Conservation (phyloP, 495 filamentous ascomycete species). For the Xylaria venustula region DNA sequence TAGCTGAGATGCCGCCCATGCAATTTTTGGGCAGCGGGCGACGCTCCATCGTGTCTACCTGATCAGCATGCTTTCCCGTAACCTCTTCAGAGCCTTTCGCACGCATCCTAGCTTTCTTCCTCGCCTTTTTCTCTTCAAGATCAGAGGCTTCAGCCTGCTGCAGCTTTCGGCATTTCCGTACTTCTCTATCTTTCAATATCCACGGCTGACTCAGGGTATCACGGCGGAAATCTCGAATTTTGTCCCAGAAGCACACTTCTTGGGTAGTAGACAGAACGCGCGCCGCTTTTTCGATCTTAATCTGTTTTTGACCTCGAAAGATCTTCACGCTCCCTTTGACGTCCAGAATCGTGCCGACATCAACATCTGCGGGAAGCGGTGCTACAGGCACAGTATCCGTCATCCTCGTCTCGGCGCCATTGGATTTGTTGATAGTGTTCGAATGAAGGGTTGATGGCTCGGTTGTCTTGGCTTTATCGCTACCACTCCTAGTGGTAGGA, state of each 20-base stretch:
- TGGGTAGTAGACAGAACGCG: constrained; percentile 62
- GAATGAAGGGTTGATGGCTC: neutral
- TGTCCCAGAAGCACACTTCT: constrained; percentile 76
- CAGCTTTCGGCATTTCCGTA: constrained; percentile 48
- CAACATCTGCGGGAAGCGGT: constrained; percentile 39
- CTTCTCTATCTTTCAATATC: constrained; percentile 55
- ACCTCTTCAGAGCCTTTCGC: neutral
- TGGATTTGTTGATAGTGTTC: neutral
- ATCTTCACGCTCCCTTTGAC: constrained; percentile 68
- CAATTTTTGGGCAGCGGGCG: neutral
- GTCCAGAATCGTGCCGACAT: constrained; percentile 69
- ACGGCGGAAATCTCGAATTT: constrained; percentile 59
- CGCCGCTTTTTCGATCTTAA: constrained; percentile 66
- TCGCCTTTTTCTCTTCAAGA: constrained; percentile 39
- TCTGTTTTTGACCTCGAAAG: constrained; percentile 63
- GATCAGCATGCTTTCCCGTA: neutral
- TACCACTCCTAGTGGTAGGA: constrained; percentile 13
- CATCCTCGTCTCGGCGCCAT: neutral
- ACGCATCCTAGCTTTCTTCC: constrained; percentile 12
- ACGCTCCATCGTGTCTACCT: neutral
- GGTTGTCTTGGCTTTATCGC: neutral
- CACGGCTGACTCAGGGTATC: constrained; percentile 69
- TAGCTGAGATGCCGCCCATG: neutral
- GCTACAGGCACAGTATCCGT: constrained; percentile 1
- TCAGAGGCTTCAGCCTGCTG: constrained; percentile 42